Evolutionary conservation across 306 rosid species (phyloP).

Genomic region (Sesbania bispinosa): DNA sequence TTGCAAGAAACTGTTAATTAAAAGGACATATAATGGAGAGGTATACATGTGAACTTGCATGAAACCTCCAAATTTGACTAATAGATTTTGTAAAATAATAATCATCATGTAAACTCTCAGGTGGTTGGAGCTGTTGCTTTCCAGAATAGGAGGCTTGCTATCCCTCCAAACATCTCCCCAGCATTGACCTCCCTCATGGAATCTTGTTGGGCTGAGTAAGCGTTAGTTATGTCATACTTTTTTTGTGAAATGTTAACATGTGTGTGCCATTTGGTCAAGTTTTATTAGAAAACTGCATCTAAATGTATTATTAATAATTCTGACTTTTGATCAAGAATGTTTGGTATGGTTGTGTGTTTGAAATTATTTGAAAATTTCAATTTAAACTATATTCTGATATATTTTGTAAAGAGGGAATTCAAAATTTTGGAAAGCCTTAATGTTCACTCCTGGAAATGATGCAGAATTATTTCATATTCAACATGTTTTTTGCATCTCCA

Average conservation of each 20-base stretch:
- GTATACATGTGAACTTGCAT: conserved; percentile 5
- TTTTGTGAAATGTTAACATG: not conserved
- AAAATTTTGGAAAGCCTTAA: not conserved
- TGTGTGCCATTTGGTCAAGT: not conserved
- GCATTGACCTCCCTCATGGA: conserved; percentile 77
- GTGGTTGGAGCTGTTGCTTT: conserved; percentile 98
- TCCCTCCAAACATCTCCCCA: conserved; percentile 76
- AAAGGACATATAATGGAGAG: not conserved
- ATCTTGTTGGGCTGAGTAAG: conserved; percentile 98
- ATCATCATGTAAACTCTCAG: conserved; percentile 40
- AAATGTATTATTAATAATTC: not conserved
- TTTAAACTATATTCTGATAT: not conserved
- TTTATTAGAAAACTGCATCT: not conserved
- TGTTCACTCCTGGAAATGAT: not conserved
- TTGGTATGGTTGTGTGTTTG: not conserved
- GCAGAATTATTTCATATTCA: no score
- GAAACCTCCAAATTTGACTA: conserved; percentile 6
- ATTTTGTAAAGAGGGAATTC: not conserved
- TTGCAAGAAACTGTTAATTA: conserved; percentile 21
- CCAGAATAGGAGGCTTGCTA: conserved; percentile 78
- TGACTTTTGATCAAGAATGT: not conserved
- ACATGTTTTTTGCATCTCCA: not conserved
- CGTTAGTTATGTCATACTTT: not conserved
- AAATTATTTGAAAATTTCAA: conserved; percentile 2
- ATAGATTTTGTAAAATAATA: not conserved